phyloP scores from a whole-genome alignment of 805 yeast species.

The Alloascoidea hylecoeti region DNA sequence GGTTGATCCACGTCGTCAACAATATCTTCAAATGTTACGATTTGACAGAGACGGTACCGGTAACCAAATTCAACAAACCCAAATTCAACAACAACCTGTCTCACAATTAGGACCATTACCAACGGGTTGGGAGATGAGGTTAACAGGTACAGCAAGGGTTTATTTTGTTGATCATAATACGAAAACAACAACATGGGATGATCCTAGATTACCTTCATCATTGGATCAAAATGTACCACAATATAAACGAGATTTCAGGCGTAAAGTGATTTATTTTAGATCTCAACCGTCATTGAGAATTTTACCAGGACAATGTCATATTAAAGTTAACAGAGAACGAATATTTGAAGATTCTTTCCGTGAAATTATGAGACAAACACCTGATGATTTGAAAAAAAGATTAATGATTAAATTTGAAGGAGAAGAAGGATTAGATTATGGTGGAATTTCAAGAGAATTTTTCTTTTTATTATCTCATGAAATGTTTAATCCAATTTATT shows the following conservation, averaged over 20 bases:
- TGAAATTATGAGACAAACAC: constrained; percentile 97
- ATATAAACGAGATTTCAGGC: constrained; percentile 96
- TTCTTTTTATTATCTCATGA: constrained; percentile 76
- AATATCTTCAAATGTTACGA: constrained; percentile 90
- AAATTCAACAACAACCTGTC: constrained; percentile 92
- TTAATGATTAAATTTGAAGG: constrained; percentile 83
- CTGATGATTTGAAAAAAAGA: constrained; percentile 86
- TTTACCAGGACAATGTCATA: constrained; percentile 96
- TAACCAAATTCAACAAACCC: constrained; percentile 79
- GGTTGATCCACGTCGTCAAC: constrained; percentile 99
- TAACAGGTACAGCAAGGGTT: constrained; percentile 96
- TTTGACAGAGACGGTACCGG: too few relatives aligned
- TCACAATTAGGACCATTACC: constrained; percentile 98
- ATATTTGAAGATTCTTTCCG: constrained; percentile 96
- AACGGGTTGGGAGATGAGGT: constrained; percentile 99
- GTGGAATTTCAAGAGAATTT: constrained; percentile 85
- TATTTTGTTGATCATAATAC: constrained; percentile 98
- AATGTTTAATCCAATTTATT: constrained; percentile 81
- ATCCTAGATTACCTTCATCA: constrained; percentile 94
- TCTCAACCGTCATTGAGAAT: constrained; percentile 97
- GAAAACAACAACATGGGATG: constrained; percentile 99
- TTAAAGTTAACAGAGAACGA: constrained; percentile 92
- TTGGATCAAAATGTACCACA: constrained; percentile 98
- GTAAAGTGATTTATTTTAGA: constrained; percentile 94
- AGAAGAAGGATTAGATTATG: constrained; percentile 86